Conservation (phyloP, 768 basidiomycete species). For the Trametes maxima region DNA sequence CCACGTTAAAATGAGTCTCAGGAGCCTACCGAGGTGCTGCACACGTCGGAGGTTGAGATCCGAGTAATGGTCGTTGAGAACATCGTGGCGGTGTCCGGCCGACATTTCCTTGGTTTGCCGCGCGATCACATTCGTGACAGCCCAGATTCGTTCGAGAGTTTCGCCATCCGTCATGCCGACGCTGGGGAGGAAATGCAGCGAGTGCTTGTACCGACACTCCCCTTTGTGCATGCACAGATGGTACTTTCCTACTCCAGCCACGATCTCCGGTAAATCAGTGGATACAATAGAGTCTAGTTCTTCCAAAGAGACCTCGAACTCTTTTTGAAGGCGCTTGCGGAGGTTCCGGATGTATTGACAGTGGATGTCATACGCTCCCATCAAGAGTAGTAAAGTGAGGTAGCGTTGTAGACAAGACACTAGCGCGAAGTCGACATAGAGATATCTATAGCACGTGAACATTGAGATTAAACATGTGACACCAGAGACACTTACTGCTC, state of each 20-base stretch:
- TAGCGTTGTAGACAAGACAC: constrained; percentile 16
- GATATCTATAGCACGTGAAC: background rate
- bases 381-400: constrained; percentile 11
- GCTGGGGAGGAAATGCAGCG: constrained; percentile 14
- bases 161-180: constrained; percentile 17
- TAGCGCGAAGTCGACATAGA: constrained; percentile 17
- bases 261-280: background rate
- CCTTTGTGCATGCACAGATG: constrained; percentile 20
- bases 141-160: constrained; percentile 19
- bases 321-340: constrained; percentile 3
- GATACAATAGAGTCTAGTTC: constrained; percentile 2
- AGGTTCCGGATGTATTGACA: constrained; percentile 28
- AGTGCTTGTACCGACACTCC: constrained; percentile 13
- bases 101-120: constrained; percentile 21
- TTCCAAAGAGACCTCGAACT: background rate
- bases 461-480: too few species aligned
- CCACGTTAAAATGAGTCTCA: background rate
- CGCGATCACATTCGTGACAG: constrained; percentile 6
- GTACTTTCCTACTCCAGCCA: constrained; percentile 21
- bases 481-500: constrained; percentile 18
- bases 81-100: constrained; percentile 24
- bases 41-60: constrained; percentile 16
- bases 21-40: constrained; percentile 14
- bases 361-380: constrained; percentile 30
- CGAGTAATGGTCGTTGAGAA: constrained; percentile 19